Conservation (phyloP, 768 basidiomycete genomes). For the Mycena crocata region DNA sequence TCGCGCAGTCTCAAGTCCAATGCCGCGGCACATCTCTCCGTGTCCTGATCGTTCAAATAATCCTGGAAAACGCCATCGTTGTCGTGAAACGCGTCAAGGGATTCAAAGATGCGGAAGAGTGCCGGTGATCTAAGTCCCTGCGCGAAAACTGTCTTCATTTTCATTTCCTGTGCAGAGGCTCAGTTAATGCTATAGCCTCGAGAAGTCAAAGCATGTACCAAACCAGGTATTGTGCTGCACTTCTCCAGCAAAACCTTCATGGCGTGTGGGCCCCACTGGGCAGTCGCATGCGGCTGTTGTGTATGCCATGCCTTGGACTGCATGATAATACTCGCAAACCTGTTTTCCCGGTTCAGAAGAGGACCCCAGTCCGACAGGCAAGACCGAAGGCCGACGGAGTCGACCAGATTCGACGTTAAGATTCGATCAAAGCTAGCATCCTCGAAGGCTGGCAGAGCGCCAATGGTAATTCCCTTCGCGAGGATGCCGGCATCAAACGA, state of each 20-base stretch:
- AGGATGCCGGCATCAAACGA: conserved; percentile 49
- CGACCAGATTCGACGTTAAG: conserved; percentile 43
- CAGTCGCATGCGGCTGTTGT: neutral
- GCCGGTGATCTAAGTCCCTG: conserved; percentile 35
- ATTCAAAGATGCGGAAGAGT: conserved; percentile 35
- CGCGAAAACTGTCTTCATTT: conserved; percentile 29
- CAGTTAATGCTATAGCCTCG: neutral
- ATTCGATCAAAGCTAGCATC: conserved; percentile 45
- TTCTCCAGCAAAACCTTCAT: conserved; percentile 35
- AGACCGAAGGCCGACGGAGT: conserved; percentile 35
- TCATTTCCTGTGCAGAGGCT: conserved; percentile 18
- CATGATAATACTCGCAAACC: conserved; percentile 40
- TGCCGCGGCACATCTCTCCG: conserved; percentile 29
- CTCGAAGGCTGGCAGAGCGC: conserved; percentile 39
- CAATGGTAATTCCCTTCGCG: conserved; percentile 41
- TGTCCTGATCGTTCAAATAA: conserved; percentile 37
- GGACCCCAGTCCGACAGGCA: conserved; percentile 46
- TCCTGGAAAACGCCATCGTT: conserved; percentile 41
- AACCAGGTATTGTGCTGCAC: conserved; percentile 29
- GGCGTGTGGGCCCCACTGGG: conserved; percentile 16
- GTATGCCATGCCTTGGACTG: conserved; percentile 45
- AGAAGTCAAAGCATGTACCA: conserved; percentile 22
- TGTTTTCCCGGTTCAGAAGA: conserved; percentile 42
- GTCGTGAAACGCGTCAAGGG: conserved; percentile 38
- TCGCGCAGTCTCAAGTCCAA: conserved; percentile 38